phyloP scores from a whole-genome alignment of 2,329 filamentous ascomycete species.

The Hymenoscyphus repandus region DNA sequence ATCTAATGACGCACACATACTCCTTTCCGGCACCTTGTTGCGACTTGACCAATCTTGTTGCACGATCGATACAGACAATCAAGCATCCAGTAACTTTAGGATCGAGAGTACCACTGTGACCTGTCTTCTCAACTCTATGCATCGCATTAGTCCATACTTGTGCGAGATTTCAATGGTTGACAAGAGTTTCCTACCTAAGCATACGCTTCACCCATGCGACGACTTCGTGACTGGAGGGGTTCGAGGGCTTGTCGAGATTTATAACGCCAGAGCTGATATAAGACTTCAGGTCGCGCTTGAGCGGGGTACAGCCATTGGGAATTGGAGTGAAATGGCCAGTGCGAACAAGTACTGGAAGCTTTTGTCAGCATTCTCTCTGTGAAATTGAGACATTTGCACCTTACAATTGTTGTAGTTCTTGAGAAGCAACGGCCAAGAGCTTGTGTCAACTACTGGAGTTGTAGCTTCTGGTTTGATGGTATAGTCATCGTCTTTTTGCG shows the following conservation, averaged over 20 bases:
- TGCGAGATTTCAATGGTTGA: conserved; percentile 14
- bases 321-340: conserved; percentile 98
- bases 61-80: conserved; percentile 93
- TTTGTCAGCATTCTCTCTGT: conserved; percentile 19
- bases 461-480: conserved; percentile 88
- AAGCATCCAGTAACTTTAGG: conserved; percentile 96
- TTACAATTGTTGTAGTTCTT: conserved; percentile 93
- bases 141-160: conserved; percentile 16
- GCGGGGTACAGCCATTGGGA: conserved; percentile 82
- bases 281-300: conserved; percentile 92
- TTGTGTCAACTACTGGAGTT: conserved; percentile 75
- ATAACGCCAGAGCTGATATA: conserved; percentile 98
- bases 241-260: conserved; percentile 96
- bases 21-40: conserved; percentile 99
- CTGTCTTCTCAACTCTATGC: conserved; percentile 82
- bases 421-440: conserved; percentile 85
- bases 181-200: conserved; percentile 56
- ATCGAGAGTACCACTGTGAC: conserved; percentile 96
- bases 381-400: conserved; percentile 32
- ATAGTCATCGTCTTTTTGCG: conserved; percentile 61
- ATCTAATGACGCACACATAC: conserved; percentile 90
- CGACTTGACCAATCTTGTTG: conserved; percentile 95
- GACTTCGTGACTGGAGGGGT: conserved; percentile 97
- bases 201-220: conserved; percentile 99
- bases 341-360: conserved; percentile 70